Conservation (phyloP, 2,329 filamentous ascomycete genomes). For the Phaeophleospora eucalypticola region DNA sequence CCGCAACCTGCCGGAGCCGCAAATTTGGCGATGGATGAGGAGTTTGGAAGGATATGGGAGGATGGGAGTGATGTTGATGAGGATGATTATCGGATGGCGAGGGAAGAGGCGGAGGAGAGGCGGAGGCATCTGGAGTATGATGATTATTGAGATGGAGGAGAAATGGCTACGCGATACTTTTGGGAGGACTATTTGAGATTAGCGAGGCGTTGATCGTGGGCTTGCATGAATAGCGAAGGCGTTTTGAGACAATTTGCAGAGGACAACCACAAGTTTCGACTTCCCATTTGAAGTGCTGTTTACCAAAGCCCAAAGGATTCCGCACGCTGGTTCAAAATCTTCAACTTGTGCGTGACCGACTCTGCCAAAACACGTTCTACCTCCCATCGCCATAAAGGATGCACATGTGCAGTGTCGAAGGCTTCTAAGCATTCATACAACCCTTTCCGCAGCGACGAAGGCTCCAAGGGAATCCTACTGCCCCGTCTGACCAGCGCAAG, state of each 20-base stretch:
- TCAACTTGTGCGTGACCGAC: conserved; percentile 16
- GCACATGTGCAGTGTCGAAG: conserved; percentile 24
- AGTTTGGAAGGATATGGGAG: conserved; percentile 79
- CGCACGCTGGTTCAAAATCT: neutral
- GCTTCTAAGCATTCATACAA: conserved; percentile 28
- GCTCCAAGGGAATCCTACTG: conserved; percentile 18
- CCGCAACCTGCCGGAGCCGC: conserved; percentile 20
- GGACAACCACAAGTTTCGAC: too few species aligned
- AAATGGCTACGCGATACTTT: neutral
- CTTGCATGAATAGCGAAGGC: neutral
- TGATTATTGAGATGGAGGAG: conserved; percentile 16
- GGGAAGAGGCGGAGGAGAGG: conserved; percentile 66
- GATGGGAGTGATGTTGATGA: conserved; percentile 82
- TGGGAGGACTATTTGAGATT: conserved; percentile 1
- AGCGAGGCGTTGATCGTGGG: conserved; percentile 9
- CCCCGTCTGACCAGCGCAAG: conserved; percentile 24
- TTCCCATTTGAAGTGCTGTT: too few species aligned
- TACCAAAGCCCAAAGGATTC: too few species aligned
- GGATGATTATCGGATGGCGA: conserved; percentile 73
- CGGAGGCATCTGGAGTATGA: conserved; percentile 44
- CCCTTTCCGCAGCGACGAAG: conserved; percentile 24
- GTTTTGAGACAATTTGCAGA: neutral
- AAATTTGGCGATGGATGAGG: conserved; percentile 59
- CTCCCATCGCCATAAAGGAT: conserved; percentile 38
- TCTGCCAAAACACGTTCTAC: conserved; percentile 32